A percentile compares a stretch with the other conserved stretches of the same genome.
Evolutionary conservation across 441 rosid species (phyloP).

Genomic region (Adansonia madagascariensis): DNA sequence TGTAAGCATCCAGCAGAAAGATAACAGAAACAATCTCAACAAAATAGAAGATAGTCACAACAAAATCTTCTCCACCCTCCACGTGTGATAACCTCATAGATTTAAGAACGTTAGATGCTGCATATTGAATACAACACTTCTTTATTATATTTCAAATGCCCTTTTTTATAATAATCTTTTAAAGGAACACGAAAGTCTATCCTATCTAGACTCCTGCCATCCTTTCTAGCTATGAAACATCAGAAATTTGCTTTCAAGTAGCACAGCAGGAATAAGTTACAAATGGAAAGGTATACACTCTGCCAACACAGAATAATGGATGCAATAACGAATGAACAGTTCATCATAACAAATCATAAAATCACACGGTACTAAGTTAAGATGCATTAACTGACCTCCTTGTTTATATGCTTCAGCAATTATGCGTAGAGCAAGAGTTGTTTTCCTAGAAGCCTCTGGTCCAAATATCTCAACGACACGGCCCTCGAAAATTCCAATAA

Average conservation of each 20-base stretch:
- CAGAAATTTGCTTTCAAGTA: not conserved
- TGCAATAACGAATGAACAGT: not conserved
- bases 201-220: not conserved
- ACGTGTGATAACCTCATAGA: not conserved
- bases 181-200: not conserved
- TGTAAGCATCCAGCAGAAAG: conserved; percentile 19
- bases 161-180: not conserved
- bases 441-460: conserved; percentile 98
- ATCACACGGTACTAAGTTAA: not conserved
- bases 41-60: not conserved
- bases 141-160: not conserved
- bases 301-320: not conserved
- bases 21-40: conserved; percentile 3
- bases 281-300: not conserved
- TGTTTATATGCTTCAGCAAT: conserved; percentile 95
- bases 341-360: not conserved
- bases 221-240: not conserved
- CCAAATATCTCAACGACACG: conserved; percentile 98
- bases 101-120: not conserved
- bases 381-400: conserved; percentile 65
- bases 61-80: conserved; percentile 10
- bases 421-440: conserved; percentile 90
- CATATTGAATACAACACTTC: not conserved
- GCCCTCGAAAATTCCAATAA: conserved; percentile 55
- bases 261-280: not conserved